Evolutionary conservation across 228 moss, liverwort and hornwort genomes (phyloP), one percentile per base, ranked within the genome.

Genomic region (Sphagnum fallax): DNA sequence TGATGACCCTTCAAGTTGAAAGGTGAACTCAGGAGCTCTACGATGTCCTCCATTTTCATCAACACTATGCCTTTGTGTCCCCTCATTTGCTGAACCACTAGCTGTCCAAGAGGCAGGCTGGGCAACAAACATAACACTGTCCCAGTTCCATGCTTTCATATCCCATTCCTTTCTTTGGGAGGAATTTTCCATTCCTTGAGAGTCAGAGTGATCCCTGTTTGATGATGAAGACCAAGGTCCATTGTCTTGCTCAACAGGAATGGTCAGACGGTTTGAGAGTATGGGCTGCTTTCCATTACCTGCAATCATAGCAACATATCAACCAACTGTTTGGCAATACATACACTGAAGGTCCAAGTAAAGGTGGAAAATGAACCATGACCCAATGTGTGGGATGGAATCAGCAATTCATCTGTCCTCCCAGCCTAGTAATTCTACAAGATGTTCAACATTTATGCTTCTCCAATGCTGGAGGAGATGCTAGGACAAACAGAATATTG

Each of bases 141-240:
- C 85, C 90, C 91, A 93, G 5, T 85, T 89, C 87, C 89, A 93
- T 4, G 70, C 58, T 68, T 90, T 88, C 63, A 81, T 73, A 70
- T 91, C 91, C 93, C 93, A 93, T 4, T 90, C 77, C 75, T 65
- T 65, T 67, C 76, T 74, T 11, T 64, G 82, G 53, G 53, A 52
- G 12, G 75, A 71, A 4, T 67, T 61, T 51, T 16, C 63, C 52
- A 10, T 58, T 52, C 55, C 70, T 68, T 66, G 72, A 58, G 60
- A 57, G 55, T 61, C n/a, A 51, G 47, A 55, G 55, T 50, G 49
- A 49, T 65, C 80, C 69, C 70, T 66, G 62, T 66, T 68, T 65
- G 70, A 53, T 18, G 75, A 49, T 8, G 48, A 73, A 53, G 71
- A 65, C 64, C 67, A 10, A 68, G 49, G 67, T 67, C 77, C 79